Base-by-base conservation (phyloP, 176 grass and related monocot genomes). In the Pontederia crassipes region DNA sequence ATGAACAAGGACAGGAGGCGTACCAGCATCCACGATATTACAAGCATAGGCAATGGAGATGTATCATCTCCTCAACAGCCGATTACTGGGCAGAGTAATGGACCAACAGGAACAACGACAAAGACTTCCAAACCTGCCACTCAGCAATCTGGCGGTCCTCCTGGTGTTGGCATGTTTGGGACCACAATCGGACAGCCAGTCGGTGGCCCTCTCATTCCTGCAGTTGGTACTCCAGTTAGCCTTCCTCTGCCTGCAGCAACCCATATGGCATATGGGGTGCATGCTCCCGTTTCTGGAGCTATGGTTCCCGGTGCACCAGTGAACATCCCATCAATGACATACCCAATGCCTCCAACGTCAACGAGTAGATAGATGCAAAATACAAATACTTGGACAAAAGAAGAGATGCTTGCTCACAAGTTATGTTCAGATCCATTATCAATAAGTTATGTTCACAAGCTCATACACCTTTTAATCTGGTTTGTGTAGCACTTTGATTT, bases 1-100 rank as follows among this genome's bases (percentile, higher is more conserved):
- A 62, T 62, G 59, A 62, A 62, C 59, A 62, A 62, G 45, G 59
- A 46, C 12, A 40, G 59, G 28, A 62, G 59, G 32, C 15, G 59
- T 20, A 48, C 61, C 15, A 64, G 61, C 61, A 49, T 64, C 18
- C 45, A 64, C 11, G 45, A 64, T 12, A 49, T 64, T 18, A 64
- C 61, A 3, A 64, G 2, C 1, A 17, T 64, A 3, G 61, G 45
- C 61, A 46, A 64, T 49, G 45, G 4, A 18, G 61, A 64, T 64
- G 16, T 49, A 64, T 64, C 61, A 18, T 15, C 59, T 45, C 9
- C 27, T 62, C 59, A 45, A 45, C 28, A 29, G 35, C 59, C 59
- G 17, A 62, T 62, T 16, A 62, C 32, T 45, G 59, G 59, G 35
- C 59, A 62, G 8, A n/a, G 11, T 45, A 62, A 29, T 15, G 59